A percentile compares a stretch with the other conserved stretches of the same genome.
These are phyloP conservation scores for Podosphaera aphanis DNA, from an alignment of 2,329 filamentous ascomycete genomes.

Conservation along the genomic window DNA sequence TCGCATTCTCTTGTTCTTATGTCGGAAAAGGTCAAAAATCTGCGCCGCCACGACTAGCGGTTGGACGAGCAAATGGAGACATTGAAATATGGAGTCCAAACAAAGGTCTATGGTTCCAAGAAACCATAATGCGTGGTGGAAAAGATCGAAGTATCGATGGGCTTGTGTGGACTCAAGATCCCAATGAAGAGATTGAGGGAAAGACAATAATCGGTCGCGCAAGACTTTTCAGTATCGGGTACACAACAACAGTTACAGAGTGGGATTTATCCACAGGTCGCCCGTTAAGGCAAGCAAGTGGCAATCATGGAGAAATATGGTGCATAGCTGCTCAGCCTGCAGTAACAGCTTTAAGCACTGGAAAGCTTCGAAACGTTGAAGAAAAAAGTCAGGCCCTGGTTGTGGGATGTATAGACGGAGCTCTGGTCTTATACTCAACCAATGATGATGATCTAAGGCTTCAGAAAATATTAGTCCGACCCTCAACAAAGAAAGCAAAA, in stretches of 20 bases:
- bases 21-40: constrained; percentile 26
- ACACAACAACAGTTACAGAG: constrained; percentile 76
- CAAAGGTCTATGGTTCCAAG: constrained; percentile 58
- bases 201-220: constrained; percentile 44
- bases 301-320: constrained; percentile 92
- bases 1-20: constrained; percentile 70
- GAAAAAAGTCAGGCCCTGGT: constrained; percentile 39
- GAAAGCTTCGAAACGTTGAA: constrained; percentile 1
- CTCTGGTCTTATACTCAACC: constrained; percentile 67
- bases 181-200: constrained; percentile 42
- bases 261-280: constrained; percentile 71
- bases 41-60: constrained; percentile 50
- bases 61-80: constrained; percentile 82
- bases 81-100: constrained; percentile 95
- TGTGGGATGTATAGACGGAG: constrained; percentile 76
- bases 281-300: constrained; percentile 61
- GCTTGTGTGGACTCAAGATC: constrained; percentile 74
- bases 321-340: constrained; percentile 70
- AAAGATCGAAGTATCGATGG: constrained; percentile 75
- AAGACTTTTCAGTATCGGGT: constrained; percentile 87
- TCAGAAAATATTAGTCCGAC: constrained; percentile 48
- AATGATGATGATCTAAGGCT: constrained; percentile 67
- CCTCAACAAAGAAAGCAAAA: constrained; percentile 62
- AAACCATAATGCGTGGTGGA: constrained; percentile 63
- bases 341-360: constrained; percentile 16